Evolutionary conservation across 2,329 filamentous ascomycete species (phyloP), one percentile per base, ranked within the genome.

Genomic region (Trichoderma harzianum): DNA sequence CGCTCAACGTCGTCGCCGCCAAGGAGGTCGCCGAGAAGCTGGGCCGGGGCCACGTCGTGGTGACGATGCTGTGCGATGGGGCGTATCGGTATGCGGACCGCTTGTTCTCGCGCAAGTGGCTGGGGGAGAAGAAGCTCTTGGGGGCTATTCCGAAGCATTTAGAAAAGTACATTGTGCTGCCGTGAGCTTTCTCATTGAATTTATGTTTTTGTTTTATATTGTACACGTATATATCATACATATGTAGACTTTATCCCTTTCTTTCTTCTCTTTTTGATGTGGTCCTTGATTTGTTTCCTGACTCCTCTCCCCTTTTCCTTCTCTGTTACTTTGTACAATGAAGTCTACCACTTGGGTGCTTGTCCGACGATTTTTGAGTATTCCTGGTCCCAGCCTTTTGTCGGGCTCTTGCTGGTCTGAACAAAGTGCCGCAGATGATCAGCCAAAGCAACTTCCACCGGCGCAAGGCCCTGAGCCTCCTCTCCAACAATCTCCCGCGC

Each of bases 11-110:
- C 16, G 96, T 95, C 7, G 96, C 96, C 1, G 96, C 96, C 18
- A 94, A 95, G 84, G 93, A 98, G 83, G 92, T 98, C 34, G 96
- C 96, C 0, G 90, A 96, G 86, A 93, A 93, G 83, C 84, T 99
- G 73, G 96, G 96, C 36, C 91, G 90, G 76, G 95, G 95, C 11
- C 89, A 95, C 81, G 98, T 93, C 0, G 92, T 99, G 28, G 96
- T 98, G 61, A 99, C 96, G 1, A 89, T 98, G 71, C 87, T 99
- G 58, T 97, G 94, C 79, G 96, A 99, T 80, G 96, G 96, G 73
- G 96, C 96, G n/a, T 98, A 99, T 80, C 86, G 96, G 78, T 99
- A 99, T 81, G 96, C 96, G 6, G 96, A 99, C 75, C 87, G 96
- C 43, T 82, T 99, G 74, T 99, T 99, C 84, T 97, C 93, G 60